phyloP scores from a whole-genome alignment of 805 yeast genomes.

The Candida boidinii region DNA sequence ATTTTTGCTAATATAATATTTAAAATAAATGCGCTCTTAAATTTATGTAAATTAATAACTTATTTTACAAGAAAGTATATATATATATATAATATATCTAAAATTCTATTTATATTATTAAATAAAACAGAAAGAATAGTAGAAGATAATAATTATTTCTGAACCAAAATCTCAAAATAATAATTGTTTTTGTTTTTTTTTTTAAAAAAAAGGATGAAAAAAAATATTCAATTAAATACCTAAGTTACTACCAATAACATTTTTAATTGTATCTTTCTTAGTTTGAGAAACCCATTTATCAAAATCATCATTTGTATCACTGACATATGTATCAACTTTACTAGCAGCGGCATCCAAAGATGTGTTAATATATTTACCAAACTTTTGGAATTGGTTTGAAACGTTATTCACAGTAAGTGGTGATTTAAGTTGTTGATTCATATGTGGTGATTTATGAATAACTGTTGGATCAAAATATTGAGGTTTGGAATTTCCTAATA shows the following conservation, averaged over 20 bases:
- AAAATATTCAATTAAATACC: conserved; percentile 9
- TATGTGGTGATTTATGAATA: conserved; percentile 19
- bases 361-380: conserved; percentile 14
- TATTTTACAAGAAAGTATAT: too few species aligned
- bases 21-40: too few species aligned
- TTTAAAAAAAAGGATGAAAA: too few species aligned
- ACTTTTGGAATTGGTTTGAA: conserved; percentile 10
- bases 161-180: too few species aligned
- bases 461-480: conserved; percentile 24
- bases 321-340: conserved; percentile 18
- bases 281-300: conserved; percentile 21
- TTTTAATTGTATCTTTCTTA: conserved; percentile 20
- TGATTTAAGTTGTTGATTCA: conserved; percentile 11
- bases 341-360: conserved; percentile 16
- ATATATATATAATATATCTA: too few species aligned
- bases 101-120: too few species aligned
- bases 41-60: too few species aligned
- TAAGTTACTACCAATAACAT: conserved; percentile 15
- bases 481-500: conserved; percentile 21
- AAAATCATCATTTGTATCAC: conserved; percentile 21
- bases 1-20: too few species aligned
- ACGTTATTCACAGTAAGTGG: conserved; percentile 7
- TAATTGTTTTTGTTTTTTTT: too few species aligned
- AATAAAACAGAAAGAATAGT: too few species aligned
- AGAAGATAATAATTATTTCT: too few species aligned